Evolutionary conservation across 805 yeast species (phyloP), one percentile per base, ranked within the genome.

Genomic region (Sugiyamaella americana): DNA sequence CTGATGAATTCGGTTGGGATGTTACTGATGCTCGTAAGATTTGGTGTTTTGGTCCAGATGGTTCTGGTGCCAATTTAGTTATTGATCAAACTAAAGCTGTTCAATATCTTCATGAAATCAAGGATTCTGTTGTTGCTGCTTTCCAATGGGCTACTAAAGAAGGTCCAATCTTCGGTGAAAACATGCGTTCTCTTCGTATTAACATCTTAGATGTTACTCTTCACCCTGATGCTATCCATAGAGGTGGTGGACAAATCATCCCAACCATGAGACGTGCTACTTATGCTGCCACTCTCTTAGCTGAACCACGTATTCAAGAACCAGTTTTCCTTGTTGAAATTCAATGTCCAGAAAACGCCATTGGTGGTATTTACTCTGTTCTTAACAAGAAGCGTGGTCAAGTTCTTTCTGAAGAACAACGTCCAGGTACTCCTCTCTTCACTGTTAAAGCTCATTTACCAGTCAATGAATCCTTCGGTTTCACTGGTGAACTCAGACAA

Each of bases 21-120:
- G 97, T 93, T 71, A 82, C 96, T 64, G 98, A 91, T 71, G 98
- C 97, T 76, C 89, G 98, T 85, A 91, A 93, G 93, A 93, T 91
- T 71, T 91, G 98, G 98, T 87, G 96, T 85, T 91, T 91, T 88
- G 98, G 98, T 79, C 98, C 98, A 72, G 98, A 91, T 70, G 97
- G 97, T 76, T 82, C 78, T 73, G 98, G 98, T 77, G 89, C 98
- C 68, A 91, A 91, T 80, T 75, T 93, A 69, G 97, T 91, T 69
- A 95, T 91, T 74, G 98, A 91, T 80, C 97, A 89, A 78, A 91
- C 98, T 69, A 91, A 91, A 91, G 98, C 98, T 68, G 98, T 91
- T 57, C 98, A 93, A 80, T 91, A 89, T 88, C 83, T 91, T 78
- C 74, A 79, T 74, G 98, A 91, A 82, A 93, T 93, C 82, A 91